Evolutionary conservation across 768 basidiomycete genomes (phyloP).

Genomic region (Russula virescens): DNA sequence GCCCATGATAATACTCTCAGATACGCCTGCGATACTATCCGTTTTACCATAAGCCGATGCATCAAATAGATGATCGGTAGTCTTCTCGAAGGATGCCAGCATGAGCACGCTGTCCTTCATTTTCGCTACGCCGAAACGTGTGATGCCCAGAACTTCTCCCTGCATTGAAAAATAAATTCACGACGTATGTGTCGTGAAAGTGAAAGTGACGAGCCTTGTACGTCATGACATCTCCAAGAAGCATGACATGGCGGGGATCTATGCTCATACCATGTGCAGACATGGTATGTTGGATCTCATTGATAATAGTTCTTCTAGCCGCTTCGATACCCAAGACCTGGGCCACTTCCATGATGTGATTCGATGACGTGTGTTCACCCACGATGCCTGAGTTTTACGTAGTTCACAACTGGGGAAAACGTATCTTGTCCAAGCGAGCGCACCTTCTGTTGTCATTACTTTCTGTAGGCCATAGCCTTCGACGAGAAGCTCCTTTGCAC

Average conservation of each 20-base stretch:
- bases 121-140: conserved; percentile 97
- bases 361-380: conserved; percentile 88
- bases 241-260: conserved; percentile 97
- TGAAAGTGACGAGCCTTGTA: conserved; percentile 66
- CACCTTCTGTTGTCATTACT: conserved; percentile 96
- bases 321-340: conserved; percentile 98
- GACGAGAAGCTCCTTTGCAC: conserved; percentile 87
- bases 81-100: conserved; percentile 99
- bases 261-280: conserved; percentile 96
- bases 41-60: conserved; percentile 95
- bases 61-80: conserved; percentile 98
- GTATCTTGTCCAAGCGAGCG: conserved; percentile 17
- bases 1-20: conserved; percentile 99
- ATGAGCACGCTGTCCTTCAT: conserved; percentile 99
- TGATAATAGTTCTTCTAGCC: conserved; percentile 87
- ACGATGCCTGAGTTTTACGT: conserved; percentile 60
- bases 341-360: conserved; percentile 94
- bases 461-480: conserved; percentile 96
- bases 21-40: conserved; percentile 92
- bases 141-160: conserved; percentile 98
- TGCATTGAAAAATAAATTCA: conserved; percentile 32
- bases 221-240: conserved; percentile 97
- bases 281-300: conserved; percentile 98
- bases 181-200: background rate
- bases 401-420: background rate